Base-by-base conservation (phyloP, 1,284 basidiomycete genomes). In the Apiotrichum mycotoxinovorans region DNA sequence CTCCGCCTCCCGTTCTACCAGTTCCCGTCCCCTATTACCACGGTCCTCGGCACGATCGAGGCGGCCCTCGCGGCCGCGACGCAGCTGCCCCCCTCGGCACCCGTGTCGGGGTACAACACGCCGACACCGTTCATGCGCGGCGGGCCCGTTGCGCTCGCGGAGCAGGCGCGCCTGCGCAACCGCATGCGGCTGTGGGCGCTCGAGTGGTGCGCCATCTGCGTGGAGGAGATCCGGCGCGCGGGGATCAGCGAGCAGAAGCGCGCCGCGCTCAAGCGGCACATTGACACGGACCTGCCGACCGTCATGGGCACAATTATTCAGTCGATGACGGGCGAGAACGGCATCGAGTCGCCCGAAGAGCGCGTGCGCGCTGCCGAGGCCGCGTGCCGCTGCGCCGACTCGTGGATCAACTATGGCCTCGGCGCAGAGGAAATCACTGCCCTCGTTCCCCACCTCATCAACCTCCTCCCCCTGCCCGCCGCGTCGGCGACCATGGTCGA, bases 181-280 rank as follows among this genome's bases (percentile, higher is more conserved):
- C 63, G 59, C 40, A 63, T 68, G 53, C 63, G 69, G n/a, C 57
- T 73, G 27, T 67, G 71, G 66, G 66, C 68, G n/a, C 81, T 91
- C 43, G 88, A 91, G 64, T 91, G 91, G 75, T 79, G 91, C 27
- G 81, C 84, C n/a, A 92, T 92, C 55, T 86, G 84, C 0, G 87
- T 88, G 1, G 89, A 93, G 68, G 91, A 94, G 70, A 81, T 89
- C 15, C 80, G 81, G 17, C 82, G 83, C 34, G 87, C 88, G 8
- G 88, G 89, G 72, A 75, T 94, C 52, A 73, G 89, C 45, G 84
- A 85, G n/a, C 68, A 83, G 30, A 84, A 83, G 78, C 87, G 85
- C 17, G 63, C 57, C 20, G 72, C 72, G 4, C 54, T 75, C 3
- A 61, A 67, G 34, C 56, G 58, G 37, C 71, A 71, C 60, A 61